These are phyloP conservation scores for Dipteronia sinensis DNA, from an alignment of 345 rosid species.

Conservation along the genomic window DNA sequence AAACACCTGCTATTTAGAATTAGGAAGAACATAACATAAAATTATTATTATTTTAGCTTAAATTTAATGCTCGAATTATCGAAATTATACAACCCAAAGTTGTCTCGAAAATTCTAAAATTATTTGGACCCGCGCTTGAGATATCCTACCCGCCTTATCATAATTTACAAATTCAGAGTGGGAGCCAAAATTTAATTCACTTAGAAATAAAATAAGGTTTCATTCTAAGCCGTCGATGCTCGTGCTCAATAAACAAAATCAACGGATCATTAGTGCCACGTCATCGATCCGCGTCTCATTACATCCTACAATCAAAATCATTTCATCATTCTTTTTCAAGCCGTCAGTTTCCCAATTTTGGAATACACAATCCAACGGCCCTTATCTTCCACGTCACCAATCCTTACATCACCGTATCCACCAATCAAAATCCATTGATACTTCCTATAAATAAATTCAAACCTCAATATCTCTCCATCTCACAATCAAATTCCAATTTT, in stretches of 20 bases:
- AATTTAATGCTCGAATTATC: too few relatives aligned
- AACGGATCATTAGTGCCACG: background rate
- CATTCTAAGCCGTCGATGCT: background rate
- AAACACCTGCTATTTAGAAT: too few relatives aligned
- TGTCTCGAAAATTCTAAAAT: too few relatives aligned
- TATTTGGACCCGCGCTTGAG: too few relatives aligned
- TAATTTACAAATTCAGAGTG: too few relatives aligned
- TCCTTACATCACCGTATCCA: background rate
- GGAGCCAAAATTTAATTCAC: too few relatives aligned
- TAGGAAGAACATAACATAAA: too few relatives aligned
- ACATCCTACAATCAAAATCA: background rate
- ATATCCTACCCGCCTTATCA: too few relatives aligned
- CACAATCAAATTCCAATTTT: background rate
- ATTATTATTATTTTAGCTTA: too few relatives aligned
- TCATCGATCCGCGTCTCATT: conserved; percentile 13
- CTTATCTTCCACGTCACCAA: background rate
- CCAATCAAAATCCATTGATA: background rate
- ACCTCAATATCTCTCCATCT: background rate
- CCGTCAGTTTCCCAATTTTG: background rate
- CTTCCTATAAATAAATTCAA: background rate
- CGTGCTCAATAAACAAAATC: background rate
- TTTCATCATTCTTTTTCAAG: background rate
- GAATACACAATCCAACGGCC: conserved; percentile 3
- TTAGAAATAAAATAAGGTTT: too few relatives aligned
- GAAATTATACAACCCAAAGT: too few relatives aligned